A percentile compares a stretch with the other conserved stretches of the same genome.
Conservation (phyloP, 2,329 filamentous ascomycete genomes). For the Trichoderma sp. region DNA sequence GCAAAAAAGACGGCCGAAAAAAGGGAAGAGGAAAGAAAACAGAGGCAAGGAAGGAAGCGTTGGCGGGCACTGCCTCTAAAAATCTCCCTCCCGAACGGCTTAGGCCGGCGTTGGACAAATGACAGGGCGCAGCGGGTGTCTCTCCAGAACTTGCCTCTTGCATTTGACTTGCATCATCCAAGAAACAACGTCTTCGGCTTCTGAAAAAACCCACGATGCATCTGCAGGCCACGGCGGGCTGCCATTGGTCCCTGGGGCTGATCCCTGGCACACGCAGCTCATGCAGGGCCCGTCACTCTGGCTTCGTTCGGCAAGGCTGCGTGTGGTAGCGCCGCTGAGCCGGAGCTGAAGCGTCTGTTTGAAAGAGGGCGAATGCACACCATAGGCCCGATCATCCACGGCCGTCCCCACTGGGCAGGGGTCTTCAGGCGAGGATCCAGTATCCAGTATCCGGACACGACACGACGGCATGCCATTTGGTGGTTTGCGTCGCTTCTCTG, state of each 20-base stretch:
- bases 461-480: background rate
- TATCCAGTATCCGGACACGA: background rate
- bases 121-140: conserved; percentile 14
- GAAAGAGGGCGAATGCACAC: conserved; percentile 9
- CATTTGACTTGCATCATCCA: background rate
- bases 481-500: background rate
- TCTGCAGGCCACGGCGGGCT: background rate
- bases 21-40: background rate
- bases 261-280: conserved; percentile 19
- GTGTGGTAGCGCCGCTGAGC: conserved; percentile 21
- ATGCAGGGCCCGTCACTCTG: conserved; percentile 22
- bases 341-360: conserved; percentile 21
- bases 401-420: background rate
- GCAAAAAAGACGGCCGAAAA: background rate
- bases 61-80: background rate
- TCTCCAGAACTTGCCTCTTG: background rate
- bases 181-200: background rate
- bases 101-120: background rate
- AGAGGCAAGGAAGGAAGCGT: background rate
- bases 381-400: conserved; percentile 19
- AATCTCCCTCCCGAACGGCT: background rate
- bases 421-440: conserved; percentile 7
- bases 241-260: background rate
- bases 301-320: conserved; percentile 24
- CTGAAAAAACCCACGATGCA: background rate